These are phyloP conservation scores for Colletotrichum ledebouriae DNA, from an alignment of 2,329 filamentous ascomycete species.

Conservation along the genomic window DNA sequence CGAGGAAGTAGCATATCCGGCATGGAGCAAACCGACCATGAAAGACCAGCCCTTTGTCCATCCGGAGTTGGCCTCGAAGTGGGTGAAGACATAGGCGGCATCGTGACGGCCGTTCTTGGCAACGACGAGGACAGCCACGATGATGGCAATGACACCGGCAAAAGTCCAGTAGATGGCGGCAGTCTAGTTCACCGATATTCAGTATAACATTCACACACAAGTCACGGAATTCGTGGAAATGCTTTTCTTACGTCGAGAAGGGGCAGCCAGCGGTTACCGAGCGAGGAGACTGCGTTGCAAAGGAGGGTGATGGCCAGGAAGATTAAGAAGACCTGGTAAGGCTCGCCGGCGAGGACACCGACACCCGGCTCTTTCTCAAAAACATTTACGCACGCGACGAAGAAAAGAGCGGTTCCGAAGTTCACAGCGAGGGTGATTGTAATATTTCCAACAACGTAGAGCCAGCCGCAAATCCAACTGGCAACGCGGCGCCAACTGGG, in stretches of 20 bases:
- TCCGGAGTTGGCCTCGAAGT: conserved; percentile 77
- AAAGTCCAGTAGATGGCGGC: conserved; percentile 83
- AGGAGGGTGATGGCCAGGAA: conserved; percentile 77
- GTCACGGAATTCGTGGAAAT: neutral
- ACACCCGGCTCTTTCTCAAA: conserved; percentile 61
- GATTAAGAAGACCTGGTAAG: conserved; percentile 78
- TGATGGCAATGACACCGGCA: conserved; percentile 75
- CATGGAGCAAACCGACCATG: conserved; percentile 78
- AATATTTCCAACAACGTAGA: conserved; percentile 83
- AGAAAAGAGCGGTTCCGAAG: conserved; percentile 80
- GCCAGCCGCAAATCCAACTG: conserved; percentile 81
- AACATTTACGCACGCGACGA: conserved; percentile 68
- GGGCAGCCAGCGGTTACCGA: conserved; percentile 77
- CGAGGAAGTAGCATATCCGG: conserved; percentile 80
- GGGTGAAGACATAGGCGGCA: conserved; percentile 74
- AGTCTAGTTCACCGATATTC: conserved; percentile 60
- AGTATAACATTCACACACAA: conserved; percentile 9
- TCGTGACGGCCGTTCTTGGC: conserved; percentile 76
- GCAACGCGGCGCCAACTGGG: conserved; percentile 71
- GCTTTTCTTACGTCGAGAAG: conserved; percentile 72
- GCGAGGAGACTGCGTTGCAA: conserved; percentile 74
- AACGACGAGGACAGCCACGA: conserved; percentile 72
- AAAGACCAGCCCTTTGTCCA: conserved; percentile 81
- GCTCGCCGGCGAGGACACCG: conserved; percentile 60
- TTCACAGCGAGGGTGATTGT: conserved; percentile 87